These are phyloP conservation scores for Chlorella sorokiniana DNA, from an alignment of 139 green algal species.

Conservation along the genomic window DNA sequence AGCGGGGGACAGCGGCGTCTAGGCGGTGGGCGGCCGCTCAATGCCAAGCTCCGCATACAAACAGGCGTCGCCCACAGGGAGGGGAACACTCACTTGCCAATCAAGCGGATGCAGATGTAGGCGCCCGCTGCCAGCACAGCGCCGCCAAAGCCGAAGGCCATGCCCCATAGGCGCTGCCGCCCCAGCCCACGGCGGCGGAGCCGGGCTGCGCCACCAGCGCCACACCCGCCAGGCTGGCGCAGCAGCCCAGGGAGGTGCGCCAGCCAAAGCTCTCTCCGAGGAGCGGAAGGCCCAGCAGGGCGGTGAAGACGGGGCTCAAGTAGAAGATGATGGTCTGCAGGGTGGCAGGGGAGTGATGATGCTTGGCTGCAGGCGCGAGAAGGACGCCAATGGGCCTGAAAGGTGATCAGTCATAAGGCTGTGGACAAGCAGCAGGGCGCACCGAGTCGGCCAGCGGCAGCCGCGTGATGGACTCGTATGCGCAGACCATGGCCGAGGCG, in stretches of 20 bases:
- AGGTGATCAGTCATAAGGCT: not conserved
- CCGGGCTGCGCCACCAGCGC: slow-evolving; percentile 39
- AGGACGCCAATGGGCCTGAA: not conserved
- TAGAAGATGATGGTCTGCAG: slow-evolving; percentile 54
- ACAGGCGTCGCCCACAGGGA: no score
- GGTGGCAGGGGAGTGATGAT: not conserved
- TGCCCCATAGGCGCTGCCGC: not conserved
- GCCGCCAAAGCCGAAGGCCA: not conserved
- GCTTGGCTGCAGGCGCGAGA: not conserved
- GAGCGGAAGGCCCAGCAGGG: slow-evolving; percentile 41
- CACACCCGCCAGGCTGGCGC: slow-evolving; percentile 35
- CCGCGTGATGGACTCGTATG: slow-evolving; percentile 47
- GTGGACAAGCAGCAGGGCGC: not conserved
- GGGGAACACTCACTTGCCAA: slow-evolving; percentile 9
- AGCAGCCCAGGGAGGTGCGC: slow-evolving; percentile 32
- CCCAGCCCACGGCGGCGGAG: not conserved
- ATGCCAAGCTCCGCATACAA: no score
- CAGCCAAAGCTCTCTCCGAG: slow-evolving; percentile 31
- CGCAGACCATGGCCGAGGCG: slow-evolving; percentile 30
- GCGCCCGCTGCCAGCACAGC: not conserved
- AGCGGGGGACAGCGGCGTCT: no score
- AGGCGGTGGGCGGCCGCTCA: no score
- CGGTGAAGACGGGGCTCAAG: slow-evolving; percentile 40
- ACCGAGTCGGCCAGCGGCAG: slow-evolving; percentile 45
- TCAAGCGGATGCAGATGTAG: slow-evolving; percentile 23